Evolutionary conservation across 768 basidiomycete genomes (phyloP).

Genomic region (Mycena rebaudengoi): DNA sequence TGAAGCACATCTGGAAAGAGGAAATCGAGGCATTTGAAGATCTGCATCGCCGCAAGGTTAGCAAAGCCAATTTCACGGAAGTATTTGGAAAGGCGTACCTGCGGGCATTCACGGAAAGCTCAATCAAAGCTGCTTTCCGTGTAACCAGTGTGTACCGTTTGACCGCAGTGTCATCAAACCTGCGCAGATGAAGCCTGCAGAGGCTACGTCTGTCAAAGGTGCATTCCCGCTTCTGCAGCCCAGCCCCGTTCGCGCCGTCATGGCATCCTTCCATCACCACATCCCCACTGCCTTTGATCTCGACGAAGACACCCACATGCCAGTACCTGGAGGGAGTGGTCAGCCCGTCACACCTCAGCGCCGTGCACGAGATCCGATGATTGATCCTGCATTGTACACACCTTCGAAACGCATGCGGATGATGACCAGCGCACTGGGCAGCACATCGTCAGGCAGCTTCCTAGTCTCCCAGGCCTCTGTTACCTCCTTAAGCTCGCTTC

Average conservation of each 20-base stretch:
- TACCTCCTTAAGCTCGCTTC: constrained; percentile 22
- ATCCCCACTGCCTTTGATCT: too few relatives aligned
- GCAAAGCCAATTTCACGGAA: constrained; percentile 28
- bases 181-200: constrained; percentile 32
- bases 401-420: constrained; percentile 31
- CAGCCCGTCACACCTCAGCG: too few relatives aligned
- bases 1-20: constrained; percentile 29
- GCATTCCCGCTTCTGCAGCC: constrained; percentile 26
- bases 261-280: constrained; percentile 8
- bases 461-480: constrained; percentile 28
- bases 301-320: too few relatives aligned
- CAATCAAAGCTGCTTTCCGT: constrained; percentile 27
- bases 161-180: constrained; percentile 29
- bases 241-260: constrained; percentile 19
- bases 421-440: constrained; percentile 23
- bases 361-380: neutral
- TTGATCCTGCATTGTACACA: constrained; percentile 21
- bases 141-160: too few relatives aligned
- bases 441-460: constrained; percentile 34
- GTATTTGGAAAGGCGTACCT: constrained; percentile 31
- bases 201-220: constrained; percentile 24
- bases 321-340: too few relatives aligned
- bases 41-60: constrained; percentile 8
- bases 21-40: constrained; percentile 23
- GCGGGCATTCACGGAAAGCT: constrained; percentile 28